Evolutionary conservation across 2,329 filamentous ascomycete species (phyloP).

Genomic region (Hymenoscyphus fructigenus): DNA sequence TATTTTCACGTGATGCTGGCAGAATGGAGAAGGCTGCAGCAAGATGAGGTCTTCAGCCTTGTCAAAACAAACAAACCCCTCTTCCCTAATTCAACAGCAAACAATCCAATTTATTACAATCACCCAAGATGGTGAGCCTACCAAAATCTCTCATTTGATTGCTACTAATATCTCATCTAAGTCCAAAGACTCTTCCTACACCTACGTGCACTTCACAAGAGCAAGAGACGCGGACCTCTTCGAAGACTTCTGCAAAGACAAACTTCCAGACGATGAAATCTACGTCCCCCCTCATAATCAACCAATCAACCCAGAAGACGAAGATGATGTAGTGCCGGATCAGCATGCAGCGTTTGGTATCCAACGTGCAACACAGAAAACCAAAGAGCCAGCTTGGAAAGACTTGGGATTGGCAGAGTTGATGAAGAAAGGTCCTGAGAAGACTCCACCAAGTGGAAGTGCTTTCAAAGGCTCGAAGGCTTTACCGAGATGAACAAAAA

Average conservation of each 20-base stretch:
- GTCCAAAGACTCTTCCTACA: conserved; percentile 71
- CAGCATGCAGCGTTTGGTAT: conserved; percentile 88
- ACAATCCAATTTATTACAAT: background rate
- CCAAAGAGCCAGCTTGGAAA: conserved; percentile 72
- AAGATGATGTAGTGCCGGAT: conserved; percentile 85
- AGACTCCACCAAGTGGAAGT: conserved; percentile 7
- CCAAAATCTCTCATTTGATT: background rate
- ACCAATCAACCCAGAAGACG: conserved; percentile 82
- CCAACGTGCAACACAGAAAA: conserved; percentile 72
- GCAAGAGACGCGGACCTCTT: conserved; percentile 75
- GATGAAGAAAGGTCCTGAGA: conserved; percentile 58
- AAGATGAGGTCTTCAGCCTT: background rate
- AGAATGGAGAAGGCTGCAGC: conserved; percentile 2
- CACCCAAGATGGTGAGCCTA: background rate
- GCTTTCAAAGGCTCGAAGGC: conserved; percentile 21
- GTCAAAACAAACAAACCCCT: conserved; percentile 5
- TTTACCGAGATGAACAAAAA: conserved; percentile 26
- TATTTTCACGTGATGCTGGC: conserved; percentile 7
- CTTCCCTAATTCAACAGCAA: background rate
- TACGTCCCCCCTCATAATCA: conserved; percentile 78
- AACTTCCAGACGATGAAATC: conserved; percentile 73
- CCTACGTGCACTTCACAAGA: conserved; percentile 72
- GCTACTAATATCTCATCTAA: conserved; percentile 14
- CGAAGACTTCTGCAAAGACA: conserved; percentile 72
- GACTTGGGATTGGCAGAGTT: conserved; percentile 72